Evolutionary conservation across 129 eudicot species (phyloP), one percentile per base, ranked within the genome.

Genomic region (Daucus carota): DNA sequence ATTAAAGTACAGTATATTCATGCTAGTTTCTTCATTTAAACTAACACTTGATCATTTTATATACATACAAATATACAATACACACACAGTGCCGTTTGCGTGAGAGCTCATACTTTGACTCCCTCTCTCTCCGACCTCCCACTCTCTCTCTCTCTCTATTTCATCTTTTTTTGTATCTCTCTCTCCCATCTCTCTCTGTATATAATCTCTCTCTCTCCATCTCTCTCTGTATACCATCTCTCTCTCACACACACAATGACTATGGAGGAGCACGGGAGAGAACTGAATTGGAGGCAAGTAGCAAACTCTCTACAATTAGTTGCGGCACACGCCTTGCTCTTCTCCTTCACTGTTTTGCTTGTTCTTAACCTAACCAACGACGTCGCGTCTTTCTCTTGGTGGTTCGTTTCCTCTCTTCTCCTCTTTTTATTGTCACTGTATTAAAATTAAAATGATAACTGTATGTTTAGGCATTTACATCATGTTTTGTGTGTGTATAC

Each of bases 271-370:
- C 75, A 40, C 24, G 13, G 69, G 41, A 77, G 77, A 84, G 80
- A 62, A 65, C 87, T 87, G 96, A 87, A 83, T 74, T 87, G 88
- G 90, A 82, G 92, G 66, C 70, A 87, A 81, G 78, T 89, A 72
- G 85, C 81, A 18, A 87, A 85, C 83, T 87, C 96, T 43, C 38
- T 85, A 31, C 92, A 92, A 40, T 80, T 87, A 24, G 70, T 87
- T 66, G 70, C 77, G 17, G 90, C 92, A 44, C 97, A 92, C 74
- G 84, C 81, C 20, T 76, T 77, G 70, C 90, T 92, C 70, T 87
- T 92, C 85, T 65, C 82, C 36, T 92, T 92, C 82, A 89, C 97
- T n/a, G 75, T 92, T 31, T 42, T 92, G 59, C 92, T 92, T 46
- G 72, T 85, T 80, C 85, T 83, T 76, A 89, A 91, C 87, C 89